phyloP scores from a whole-genome alignment of 2,329 filamentous ascomycete species.

The Aspergillus ustus region DNA sequence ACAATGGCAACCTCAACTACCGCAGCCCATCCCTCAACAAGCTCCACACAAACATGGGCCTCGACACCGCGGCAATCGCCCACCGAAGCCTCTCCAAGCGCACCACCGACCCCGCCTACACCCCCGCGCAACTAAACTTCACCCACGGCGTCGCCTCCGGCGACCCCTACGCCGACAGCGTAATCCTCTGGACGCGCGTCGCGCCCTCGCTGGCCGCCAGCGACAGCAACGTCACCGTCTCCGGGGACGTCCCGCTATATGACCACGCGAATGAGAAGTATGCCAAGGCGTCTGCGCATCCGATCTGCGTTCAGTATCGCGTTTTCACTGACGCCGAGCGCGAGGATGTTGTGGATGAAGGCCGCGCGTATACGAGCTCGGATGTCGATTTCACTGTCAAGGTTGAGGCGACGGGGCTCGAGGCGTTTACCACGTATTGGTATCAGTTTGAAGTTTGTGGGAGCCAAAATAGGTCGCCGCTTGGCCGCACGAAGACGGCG shows the following conservation, averaged over 20 bases:
- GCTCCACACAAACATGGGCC: slow-evolving; percentile 64
- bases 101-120: slow-evolving; percentile 52
- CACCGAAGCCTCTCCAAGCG: slow-evolving; percentile 65
- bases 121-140: slow-evolving; percentile 60
- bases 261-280: slow-evolving; percentile 58
- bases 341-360: slow-evolving; percentile 55
- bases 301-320: slow-evolving; percentile 68
- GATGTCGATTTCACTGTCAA: slow-evolving; percentile 79
- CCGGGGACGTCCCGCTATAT: slow-evolving; percentile 60
- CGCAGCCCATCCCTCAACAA: slow-evolving; percentile 62
- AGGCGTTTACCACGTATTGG: slow-evolving; percentile 65
- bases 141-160: slow-evolving; percentile 65
- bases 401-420: slow-evolving; percentile 65
- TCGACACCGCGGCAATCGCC: slow-evolving; percentile 50
- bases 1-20: slow-evolving; percentile 66
- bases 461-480: slow-evolving; percentile 63
- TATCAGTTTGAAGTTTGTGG: slow-evolving; percentile 73
- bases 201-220: slow-evolving; percentile 49
- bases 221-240: slow-evolving; percentile 60
- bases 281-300: slow-evolving; percentile 58
- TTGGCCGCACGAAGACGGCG: slow-evolving; percentile 73
- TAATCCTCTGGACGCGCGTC: slow-evolving; percentile 51
- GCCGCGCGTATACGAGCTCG: slow-evolving; percentile 69
- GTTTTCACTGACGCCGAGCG: slow-evolving; percentile 44
- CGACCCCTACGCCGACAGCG: slow-evolving; percentile 48